Evolutionary conservation across 2,329 filamentous ascomycete species (phyloP), one percentile per base, ranked within the genome.

Genomic region (Rutstroemia sydowiana): DNA sequence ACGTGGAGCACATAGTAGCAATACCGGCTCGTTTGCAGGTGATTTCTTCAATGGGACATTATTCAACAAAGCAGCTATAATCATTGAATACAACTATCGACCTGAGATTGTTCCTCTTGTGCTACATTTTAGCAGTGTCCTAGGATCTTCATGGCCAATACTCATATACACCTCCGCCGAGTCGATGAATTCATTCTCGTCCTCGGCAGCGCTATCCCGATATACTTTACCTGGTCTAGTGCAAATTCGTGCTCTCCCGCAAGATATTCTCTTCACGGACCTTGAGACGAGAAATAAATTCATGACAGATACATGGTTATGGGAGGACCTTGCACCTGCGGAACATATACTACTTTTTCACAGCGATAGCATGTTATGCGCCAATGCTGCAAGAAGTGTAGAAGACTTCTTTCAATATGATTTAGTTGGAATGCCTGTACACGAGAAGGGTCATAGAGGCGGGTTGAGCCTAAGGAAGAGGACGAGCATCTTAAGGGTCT

Each of bases 81-180:
- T 71, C 16, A 62, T 70, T 32, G 69, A 71, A 52, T 65, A 66
- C n/a, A 57, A 62, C 45, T 67, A 66, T 16, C 58, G 66, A 10
- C 49, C 61, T 11, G 65, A 65, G 23, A 60, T 71, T 11, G 56
- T 71, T 28, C 69, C 69, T 8, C 56, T 71, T n/a, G 64, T 72
- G 36, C 58, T 72, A 13, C 69, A 71, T 51, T 72, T 69, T 55
- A 58, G 64, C 36, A 61, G 61, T 39, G 66, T 71, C 10, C 68
- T 75, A 4, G 73, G 72, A 1, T 70, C 71, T 9, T 55, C 57
- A 9, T 75, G 72, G 72, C 71, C 71, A 4, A 67, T 75, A 36
- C 63, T 74, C 20, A 67, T 74, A 39, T 72, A 70, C 56, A 74
- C 73, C 5, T 64, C 66, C 1, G 57, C 64, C n/a, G 59, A 61